These are phyloP conservation scores for Leccinum subgranulosum DNA, from an alignment of 768 basidiomycete genomes.

Conservation along the genomic window DNA sequence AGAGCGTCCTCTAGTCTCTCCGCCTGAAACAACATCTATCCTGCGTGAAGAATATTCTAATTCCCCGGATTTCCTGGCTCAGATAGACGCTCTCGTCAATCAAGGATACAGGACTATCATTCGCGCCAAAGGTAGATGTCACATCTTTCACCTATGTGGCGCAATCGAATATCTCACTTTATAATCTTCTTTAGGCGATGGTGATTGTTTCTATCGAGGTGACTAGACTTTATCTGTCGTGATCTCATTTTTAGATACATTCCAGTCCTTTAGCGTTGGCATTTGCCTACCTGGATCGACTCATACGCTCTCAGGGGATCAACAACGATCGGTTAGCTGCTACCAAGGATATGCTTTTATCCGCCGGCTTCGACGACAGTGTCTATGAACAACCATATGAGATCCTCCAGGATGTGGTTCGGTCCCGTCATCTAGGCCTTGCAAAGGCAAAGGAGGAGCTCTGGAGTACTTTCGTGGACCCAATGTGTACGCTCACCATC, in stretches of 20 bases:
- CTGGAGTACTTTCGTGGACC: constrained; percentile 46
- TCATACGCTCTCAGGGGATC: constrained; percentile 49
- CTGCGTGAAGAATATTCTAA: constrained; percentile 68
- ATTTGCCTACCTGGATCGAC: constrained; percentile 75
- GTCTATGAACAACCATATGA: constrained; percentile 79
- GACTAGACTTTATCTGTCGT: constrained; percentile 21
- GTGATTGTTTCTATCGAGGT: constrained; percentile 94
- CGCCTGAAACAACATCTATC: constrained; percentile 47
- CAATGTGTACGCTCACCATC: constrained; percentile 39
- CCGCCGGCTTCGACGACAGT: constrained; percentile 59
- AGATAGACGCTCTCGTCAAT: constrained; percentile 67
- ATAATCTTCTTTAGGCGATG: constrained; percentile 56
- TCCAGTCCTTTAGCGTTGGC: constrained; percentile 58
- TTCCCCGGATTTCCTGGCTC: constrained; percentile 56
- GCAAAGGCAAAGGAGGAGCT: constrained; percentile 31
- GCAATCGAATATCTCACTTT: constrained; percentile 1
- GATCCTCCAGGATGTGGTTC: constrained; percentile 51
- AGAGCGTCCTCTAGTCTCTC: constrained; percentile 52
- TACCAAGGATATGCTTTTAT: constrained; percentile 52
- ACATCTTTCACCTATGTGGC: constrained; percentile 1
- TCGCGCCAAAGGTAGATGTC: constrained; percentile 61
- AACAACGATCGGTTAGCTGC: constrained; percentile 45
- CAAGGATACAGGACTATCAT: constrained; percentile 67
- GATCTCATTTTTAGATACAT: constrained; percentile 14
- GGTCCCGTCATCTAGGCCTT: constrained; percentile 37